Evolutionary conservation across 1,284 basidiomycete species (phyloP).

Genomic region (Cerioporus squamosus): DNA sequence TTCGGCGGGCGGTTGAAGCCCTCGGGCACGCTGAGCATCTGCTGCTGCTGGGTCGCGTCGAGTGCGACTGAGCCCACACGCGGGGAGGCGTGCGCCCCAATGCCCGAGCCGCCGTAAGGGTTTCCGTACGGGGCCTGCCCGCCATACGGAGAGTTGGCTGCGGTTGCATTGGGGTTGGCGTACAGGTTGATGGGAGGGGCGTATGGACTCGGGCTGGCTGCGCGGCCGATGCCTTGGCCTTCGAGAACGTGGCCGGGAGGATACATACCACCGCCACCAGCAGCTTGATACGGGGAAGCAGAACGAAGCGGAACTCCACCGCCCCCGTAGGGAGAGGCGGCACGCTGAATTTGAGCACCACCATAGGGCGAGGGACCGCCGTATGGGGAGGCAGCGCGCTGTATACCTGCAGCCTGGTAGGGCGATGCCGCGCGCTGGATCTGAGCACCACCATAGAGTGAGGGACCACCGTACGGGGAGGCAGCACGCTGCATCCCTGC

Average conservation of each 20-base stretch:
- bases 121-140: constrained; percentile 5
- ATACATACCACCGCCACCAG: constrained; percentile 21
- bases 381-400: constrained; percentile 25
- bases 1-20: constrained; percentile 74
- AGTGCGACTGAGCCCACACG: constrained; percentile 23
- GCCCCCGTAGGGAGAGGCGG: constrained; percentile 33
- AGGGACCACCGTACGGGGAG: constrained; percentile 21
- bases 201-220: constrained; percentile 29
- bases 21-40: constrained; percentile 62
- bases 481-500: constrained; percentile 15
- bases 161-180: constrained; percentile 6
- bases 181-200: constrained; percentile 18
- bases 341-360: constrained; percentile 27
- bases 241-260: constrained; percentile 33
- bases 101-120: constrained; percentile 9
- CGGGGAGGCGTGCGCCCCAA: constrained; percentile 23
- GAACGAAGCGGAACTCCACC: constrained; percentile 32
- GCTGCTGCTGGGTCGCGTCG: constrained; percentile 41
- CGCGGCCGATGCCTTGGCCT: constrained; percentile 28
- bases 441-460: neutral
- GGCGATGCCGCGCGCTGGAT: too few relatives aligned
- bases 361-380: neutral
- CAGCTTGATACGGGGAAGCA: constrained; percentile 24
- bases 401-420: constrained; percentile 5
- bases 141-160: constrained; percentile 37